Conservation (phyloP, 257 asterid species). For the Linderniella brevidens region DNA sequence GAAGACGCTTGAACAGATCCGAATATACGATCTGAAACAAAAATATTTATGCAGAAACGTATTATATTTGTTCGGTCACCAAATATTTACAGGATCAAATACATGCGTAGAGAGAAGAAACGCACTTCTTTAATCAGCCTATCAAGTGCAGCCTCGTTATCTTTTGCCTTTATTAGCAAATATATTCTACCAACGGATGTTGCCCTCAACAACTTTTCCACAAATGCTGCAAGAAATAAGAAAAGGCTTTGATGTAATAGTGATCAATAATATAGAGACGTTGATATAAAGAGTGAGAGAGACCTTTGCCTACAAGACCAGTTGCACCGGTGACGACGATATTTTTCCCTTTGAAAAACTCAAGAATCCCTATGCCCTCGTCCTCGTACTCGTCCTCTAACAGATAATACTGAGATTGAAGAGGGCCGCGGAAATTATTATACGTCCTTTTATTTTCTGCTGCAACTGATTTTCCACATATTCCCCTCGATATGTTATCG, state of each 20-base stretch:
- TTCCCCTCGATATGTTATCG: too few relatives aligned
- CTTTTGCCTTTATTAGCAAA: constrained; percentile 26
- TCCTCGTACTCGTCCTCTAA: neutral
- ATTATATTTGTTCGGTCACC: too few relatives aligned
- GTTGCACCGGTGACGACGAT: constrained; percentile 57
- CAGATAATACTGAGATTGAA: too few relatives aligned
- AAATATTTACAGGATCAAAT: neutral
- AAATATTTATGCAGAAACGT: too few relatives aligned
- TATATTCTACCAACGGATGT: constrained; percentile 28
- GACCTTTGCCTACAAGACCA: constrained; percentile 62
- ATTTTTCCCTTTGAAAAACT: constrained; percentile 30
- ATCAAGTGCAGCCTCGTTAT: constrained; percentile 22
- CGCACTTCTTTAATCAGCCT: constrained; percentile 24
- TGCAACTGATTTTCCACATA: too few relatives aligned
- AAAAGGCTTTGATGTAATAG: neutral
- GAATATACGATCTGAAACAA: constrained; percentile 21
- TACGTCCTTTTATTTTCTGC: too few relatives aligned
- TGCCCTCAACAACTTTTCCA: constrained; percentile 37
- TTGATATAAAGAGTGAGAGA: neutral
- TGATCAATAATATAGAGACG: neutral
- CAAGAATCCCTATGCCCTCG: constrained; percentile 38
- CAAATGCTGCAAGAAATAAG: constrained; percentile 17
- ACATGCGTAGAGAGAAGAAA: neutral
- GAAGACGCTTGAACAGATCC: constrained; percentile 20
- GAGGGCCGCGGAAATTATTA: too few relatives aligned